A percentile compares a stretch with the other conserved stretches of the same genome.
Evolutionary conservation across 1,284 basidiomycete genomes (phyloP).

Genomic region (Rhodotorula sp.): DNA sequence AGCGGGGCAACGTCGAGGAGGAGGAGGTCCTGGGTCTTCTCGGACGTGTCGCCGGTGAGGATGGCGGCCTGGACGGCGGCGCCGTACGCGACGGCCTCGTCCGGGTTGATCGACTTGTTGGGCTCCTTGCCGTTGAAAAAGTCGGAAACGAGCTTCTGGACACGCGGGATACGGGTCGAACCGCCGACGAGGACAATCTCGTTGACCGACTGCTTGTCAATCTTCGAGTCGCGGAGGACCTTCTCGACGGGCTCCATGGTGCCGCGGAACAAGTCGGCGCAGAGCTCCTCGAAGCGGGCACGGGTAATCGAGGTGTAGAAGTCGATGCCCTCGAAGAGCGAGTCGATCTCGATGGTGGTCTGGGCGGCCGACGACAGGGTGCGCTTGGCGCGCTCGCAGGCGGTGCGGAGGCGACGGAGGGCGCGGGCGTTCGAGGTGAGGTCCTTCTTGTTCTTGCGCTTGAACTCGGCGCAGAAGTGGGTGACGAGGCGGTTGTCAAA

Average conservation of each 20-base stretch:
- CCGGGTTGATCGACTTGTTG: slow-evolving; percentile 83
- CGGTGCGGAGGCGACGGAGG: slow-evolving; percentile 92
- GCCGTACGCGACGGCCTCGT: slow-evolving; percentile 99
- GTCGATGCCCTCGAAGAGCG: slow-evolving; percentile 95
- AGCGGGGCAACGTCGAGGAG: slow-evolving; percentile 96
- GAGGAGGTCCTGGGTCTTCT: slow-evolving; percentile 97
- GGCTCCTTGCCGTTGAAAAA: slow-evolving; percentile 90
- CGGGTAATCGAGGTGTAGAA: slow-evolving; percentile 98
- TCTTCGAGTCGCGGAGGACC: slow-evolving; percentile 96
- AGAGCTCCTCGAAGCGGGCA: slow-evolving; percentile 98
- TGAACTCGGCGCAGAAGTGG: slow-evolving; percentile 98
- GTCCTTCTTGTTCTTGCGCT: slow-evolving; percentile 98
- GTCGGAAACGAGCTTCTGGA: slow-evolving; percentile 96
- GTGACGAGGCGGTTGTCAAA: slow-evolving; percentile 97
- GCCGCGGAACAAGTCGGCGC: slow-evolving; percentile 93
- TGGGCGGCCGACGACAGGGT: slow-evolving; percentile 95
- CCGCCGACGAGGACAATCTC: slow-evolving; percentile 98
- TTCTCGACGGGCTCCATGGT: slow-evolving; percentile 98
- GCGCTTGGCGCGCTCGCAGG: slow-evolving; percentile 98
- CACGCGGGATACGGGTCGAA: slow-evolving; percentile 96
- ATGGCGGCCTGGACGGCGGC: slow-evolving; percentile 99
- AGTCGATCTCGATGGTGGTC: slow-evolving; percentile 95
- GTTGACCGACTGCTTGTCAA: slow-evolving; percentile 91
- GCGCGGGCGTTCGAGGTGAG: slow-evolving; percentile 90
- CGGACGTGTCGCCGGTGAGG: slow-evolving; percentile 94